phyloP scores from a whole-genome alignment of 208 protist genomes.

The Vickermania spadyakhi region DNA sequence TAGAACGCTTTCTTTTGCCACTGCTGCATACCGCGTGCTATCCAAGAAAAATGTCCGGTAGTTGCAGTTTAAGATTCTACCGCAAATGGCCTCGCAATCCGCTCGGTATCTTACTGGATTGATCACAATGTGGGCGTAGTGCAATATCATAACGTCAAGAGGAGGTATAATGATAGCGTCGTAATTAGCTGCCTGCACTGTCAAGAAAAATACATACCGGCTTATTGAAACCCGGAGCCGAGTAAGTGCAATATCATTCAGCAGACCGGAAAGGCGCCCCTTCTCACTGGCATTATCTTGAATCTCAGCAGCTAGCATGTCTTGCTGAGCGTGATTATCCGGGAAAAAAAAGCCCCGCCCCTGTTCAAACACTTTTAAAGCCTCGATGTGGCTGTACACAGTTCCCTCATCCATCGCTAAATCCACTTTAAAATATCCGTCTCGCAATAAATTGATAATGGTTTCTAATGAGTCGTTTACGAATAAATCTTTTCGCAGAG shows the following conservation, averaged over 20 bases:
- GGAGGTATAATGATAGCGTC: conserved; percentile 80
- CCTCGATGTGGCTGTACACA: conserved; percentile 53
- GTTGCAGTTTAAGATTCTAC: conserved; percentile 79
- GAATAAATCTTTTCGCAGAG: conserved; percentile 58
- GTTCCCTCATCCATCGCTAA: conserved; percentile 62
- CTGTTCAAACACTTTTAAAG: conserved; percentile 35
- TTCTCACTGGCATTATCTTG: background rate
- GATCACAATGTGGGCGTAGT: conserved; percentile 74
- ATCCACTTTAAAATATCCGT: conserved; percentile 86
- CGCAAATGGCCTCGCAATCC: conserved; percentile 81
- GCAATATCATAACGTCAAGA: conserved; percentile 79
- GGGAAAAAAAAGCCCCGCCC: conserved; percentile 68
- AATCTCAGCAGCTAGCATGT: background rate
- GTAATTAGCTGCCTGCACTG: conserved; percentile 84
- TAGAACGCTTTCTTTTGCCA: conserved; percentile 48
- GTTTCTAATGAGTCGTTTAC: conserved; percentile 68
- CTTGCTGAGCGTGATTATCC: background rate
- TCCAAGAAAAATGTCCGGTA: conserved; percentile 76
- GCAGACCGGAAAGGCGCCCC: background rate
- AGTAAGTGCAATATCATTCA: background rate
- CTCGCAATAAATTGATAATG: conserved; percentile 66
- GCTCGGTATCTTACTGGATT: conserved; percentile 57
- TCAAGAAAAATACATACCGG: conserved; percentile 86
- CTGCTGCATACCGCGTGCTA: conserved; percentile 23
- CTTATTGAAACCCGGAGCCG: conserved; percentile 45